Conservation (phyloP, 2,329 filamentous ascomycete genomes). For the Epichloe elymi region DNA sequence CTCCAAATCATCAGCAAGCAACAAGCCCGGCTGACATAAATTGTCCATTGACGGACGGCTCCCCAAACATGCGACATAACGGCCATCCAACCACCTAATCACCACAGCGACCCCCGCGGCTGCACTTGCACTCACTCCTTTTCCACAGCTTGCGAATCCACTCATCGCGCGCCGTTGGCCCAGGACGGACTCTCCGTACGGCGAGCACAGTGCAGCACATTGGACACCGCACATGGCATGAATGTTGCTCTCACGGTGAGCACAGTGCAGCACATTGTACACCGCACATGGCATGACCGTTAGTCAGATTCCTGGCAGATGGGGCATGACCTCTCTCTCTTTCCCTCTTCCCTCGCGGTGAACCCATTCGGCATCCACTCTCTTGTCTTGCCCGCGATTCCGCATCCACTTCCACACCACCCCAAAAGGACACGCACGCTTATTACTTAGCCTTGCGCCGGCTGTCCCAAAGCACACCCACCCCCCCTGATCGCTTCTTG, state of each 20-base stretch:
- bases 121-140: too few species aligned
- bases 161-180: neutral
- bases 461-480: neutral
- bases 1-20: neutral
- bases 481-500: conserved; percentile 16
- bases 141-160: neutral
- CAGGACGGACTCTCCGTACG: neutral
- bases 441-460: conserved; percentile 8
- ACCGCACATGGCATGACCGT: neutral
- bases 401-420: neutral
- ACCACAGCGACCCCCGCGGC: too few species aligned
- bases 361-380: neutral
- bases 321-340: neutral
- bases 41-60: neutral
- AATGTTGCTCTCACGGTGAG: too few species aligned
- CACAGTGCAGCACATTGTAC: neutral
- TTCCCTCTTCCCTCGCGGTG: neutral
- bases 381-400: neutral
- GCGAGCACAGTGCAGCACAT: neutral
- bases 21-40: neutral
- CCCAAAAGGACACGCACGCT: too few species aligned
- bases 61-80: neutral
- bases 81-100: too few species aligned
- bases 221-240: neutral
- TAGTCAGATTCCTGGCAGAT: neutral